Percentiles rank a stretch among this genome's conserved stretches.
Evolutionary conservation across 352 stramenopile genomes (phyloP).

Genomic region (Globisporangium emineosum): DNA sequence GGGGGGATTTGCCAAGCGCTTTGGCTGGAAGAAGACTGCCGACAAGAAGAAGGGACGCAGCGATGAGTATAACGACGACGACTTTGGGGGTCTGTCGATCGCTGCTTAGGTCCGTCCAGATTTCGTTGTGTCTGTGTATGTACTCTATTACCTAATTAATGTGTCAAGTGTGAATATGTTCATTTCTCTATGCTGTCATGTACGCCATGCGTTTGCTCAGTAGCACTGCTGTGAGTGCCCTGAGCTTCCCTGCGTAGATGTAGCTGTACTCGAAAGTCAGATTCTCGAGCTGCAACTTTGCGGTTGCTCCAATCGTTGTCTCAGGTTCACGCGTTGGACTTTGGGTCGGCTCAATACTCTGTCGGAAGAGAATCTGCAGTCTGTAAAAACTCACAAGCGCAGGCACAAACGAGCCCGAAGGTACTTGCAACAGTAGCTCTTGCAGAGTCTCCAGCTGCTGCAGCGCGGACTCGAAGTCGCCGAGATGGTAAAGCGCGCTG

Average conservation of each 20-base stretch:
- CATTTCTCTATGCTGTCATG: conserved; percentile 4
- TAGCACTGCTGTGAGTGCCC: conserved; percentile 11
- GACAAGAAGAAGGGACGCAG: conserved; percentile 12
- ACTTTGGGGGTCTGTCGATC: conserved; percentile 6
- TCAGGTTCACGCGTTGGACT: neutral
- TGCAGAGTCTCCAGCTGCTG: conserved; percentile 25
- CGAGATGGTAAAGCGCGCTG: conserved; percentile 36
- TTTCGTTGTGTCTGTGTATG: conserved; percentile 4
- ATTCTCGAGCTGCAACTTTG: neutral
- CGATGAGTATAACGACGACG: conserved; percentile 8
- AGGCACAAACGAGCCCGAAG: conserved; percentile 27
- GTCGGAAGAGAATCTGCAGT: conserved; percentile 30
- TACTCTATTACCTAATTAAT: conserved; percentile 16
- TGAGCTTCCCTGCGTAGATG: conserved; percentile 14
- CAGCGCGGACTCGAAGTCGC: conserved; percentile 19
- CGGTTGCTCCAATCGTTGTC: neutral
- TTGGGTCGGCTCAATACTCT: neutral
- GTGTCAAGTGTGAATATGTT: conserved; percentile 7
- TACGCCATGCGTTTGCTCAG: neutral
- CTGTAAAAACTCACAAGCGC: conserved; percentile 38
- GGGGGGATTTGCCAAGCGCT: conserved; percentile 18
- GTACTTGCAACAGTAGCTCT: conserved; percentile 13
- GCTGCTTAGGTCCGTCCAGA: neutral
- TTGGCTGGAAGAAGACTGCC: conserved; percentile 22
- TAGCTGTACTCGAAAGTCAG: conserved; percentile 18